Evolutionary conservation across 306 rosid species (phyloP).

Genomic region (Sesbania bispinosa): DNA sequence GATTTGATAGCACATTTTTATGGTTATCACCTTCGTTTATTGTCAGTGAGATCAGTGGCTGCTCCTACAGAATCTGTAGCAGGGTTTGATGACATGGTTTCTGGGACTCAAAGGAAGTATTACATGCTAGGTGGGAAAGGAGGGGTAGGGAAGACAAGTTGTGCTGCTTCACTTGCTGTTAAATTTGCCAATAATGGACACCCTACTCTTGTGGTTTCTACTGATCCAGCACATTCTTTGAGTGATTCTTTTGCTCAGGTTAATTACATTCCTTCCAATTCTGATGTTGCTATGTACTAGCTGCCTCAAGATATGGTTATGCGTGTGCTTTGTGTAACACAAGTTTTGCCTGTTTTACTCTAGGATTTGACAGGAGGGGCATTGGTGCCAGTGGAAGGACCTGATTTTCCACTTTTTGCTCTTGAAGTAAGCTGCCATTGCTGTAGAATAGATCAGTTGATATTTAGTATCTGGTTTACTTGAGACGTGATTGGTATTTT

Average conservation of each 20-base stretch:
- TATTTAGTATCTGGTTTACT: not conserved
- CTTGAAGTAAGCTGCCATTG: slow-evolving; percentile 69
- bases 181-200: slow-evolving; percentile 83
- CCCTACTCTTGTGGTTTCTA: slow-evolving; percentile 86
- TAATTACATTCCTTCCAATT: too few relatives aligned
- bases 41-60: slow-evolving; percentile 80
- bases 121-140: slow-evolving; percentile 46
- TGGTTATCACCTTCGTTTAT: not conserved
- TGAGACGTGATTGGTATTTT: not conserved
- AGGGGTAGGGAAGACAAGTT: slow-evolving; percentile 44
- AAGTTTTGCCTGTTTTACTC: not conserved
- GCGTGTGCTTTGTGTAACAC: too few relatives aligned
- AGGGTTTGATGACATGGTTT: slow-evolving; percentile 41
- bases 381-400: slow-evolving; percentile 76
- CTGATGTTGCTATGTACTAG: too few relatives aligned
- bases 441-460: not conserved
- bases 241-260: slow-evolving; percentile 98
- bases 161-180: slow-evolving; percentile 63
- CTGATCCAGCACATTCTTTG: slow-evolving; percentile 93
- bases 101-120: slow-evolving; percentile 28
- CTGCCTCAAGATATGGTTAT: too few relatives aligned
- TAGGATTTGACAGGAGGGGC: slow-evolving; percentile 88
- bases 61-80: slow-evolving; percentile 36
- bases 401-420: slow-evolving; percentile 73
- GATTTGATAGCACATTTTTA: not conserved